These are phyloP conservation scores for Buxus sempervirens DNA, from an alignment of 164 flowering plant species.

Conservation along the genomic window DNA sequence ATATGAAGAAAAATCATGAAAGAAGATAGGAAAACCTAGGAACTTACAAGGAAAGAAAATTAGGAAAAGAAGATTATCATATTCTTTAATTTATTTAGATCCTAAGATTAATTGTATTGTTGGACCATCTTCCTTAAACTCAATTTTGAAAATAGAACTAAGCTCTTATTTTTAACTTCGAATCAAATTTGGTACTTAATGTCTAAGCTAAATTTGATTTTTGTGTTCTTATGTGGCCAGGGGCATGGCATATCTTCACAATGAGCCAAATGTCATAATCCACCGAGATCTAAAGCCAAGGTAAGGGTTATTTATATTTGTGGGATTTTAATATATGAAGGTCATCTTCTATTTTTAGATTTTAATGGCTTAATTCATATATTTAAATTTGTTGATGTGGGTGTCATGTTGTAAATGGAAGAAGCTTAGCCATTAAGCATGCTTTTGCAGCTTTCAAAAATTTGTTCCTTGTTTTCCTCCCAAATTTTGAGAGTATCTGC, in stretches of 20 bases:
- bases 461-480: background rate
- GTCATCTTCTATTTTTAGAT: background rate
- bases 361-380: background rate
- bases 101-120: background rate
- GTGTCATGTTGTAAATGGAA: background rate
- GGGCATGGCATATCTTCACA: conserved; percentile 98
- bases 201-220: background rate
- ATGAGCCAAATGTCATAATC: conserved; percentile 92
- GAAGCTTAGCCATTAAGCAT: background rate
- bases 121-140: background rate
- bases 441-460: background rate
- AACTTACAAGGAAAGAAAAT: background rate
- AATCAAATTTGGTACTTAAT: conserved; percentile 3
- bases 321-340: background rate
- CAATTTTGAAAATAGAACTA: background rate
- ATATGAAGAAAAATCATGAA: conserved; percentile 1
- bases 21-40: background rate
- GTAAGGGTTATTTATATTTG: conserved; percentile 30
- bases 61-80: background rate
- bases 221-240: conserved; percentile 34
- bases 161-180: background rate
- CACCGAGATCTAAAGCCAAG: conserved; percentile 98
- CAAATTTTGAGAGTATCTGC: background rate
- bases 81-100: too few relatives aligned
- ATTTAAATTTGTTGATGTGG: background rate